These are phyloP conservation scores for Penicillium flavigenum DNA, from an alignment of 495 filamentous ascomycete species.

Conservation along the genomic window DNA sequence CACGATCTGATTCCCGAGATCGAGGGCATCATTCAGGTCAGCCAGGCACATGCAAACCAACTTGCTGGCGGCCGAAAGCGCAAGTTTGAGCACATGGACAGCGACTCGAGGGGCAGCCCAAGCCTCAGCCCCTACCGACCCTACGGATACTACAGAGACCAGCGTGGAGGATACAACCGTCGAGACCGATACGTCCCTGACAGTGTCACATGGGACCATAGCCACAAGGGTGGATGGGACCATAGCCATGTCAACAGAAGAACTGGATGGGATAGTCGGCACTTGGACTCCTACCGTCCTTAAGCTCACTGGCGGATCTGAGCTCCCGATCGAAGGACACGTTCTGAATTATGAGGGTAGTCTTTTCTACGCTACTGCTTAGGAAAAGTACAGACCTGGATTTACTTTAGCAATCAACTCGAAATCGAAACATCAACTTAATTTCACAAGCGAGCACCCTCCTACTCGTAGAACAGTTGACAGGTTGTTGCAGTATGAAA, in stretches of 20 bases:
- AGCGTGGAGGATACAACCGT: neutral
- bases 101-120: neutral
- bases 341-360: neutral
- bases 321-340: neutral
- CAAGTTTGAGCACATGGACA: slow-evolving; percentile 34
- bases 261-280: neutral
- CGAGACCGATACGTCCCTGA: slow-evolving; percentile 6
- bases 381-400: too few relatives aligned
- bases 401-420: neutral
- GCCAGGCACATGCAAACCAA: slow-evolving; percentile 35
- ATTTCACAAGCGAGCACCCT: neutral
- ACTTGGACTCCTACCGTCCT: slow-evolving; percentile 8
- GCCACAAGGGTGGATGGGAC: neutral
- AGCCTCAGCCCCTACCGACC: slow-evolving; percentile 2
- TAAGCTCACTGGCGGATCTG: neutral
- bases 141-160: slow-evolving; percentile 2
- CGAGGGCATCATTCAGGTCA: slow-evolving; percentile 26
- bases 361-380: neutral
- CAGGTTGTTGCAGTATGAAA: neutral
- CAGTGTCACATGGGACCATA: neutral
- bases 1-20: slow-evolving; percentile 36
- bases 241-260: neutral
- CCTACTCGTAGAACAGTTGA: neutral
- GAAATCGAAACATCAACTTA: neutral
- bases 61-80: slow-evolving; percentile 47